Base-by-base conservation (phyloP, 768 basidiomycete genomes). In the button mushroom (Agaricus bisporus) region DNA sequence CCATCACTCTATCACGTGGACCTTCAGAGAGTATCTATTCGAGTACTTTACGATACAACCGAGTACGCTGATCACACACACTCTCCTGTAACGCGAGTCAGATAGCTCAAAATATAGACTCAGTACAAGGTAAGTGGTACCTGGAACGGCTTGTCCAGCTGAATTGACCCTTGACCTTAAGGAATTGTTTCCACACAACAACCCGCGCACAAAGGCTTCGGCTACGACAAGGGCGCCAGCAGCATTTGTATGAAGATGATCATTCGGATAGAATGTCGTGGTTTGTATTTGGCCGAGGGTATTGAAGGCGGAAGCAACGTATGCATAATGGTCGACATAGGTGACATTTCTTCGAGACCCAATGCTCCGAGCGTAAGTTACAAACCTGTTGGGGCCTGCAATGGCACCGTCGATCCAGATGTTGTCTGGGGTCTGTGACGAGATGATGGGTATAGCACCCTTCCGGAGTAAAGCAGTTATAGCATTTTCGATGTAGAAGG, bases 361-460 rank as follows among this genome's bases (percentile, higher is more conserved):
- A 32, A 68, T 68, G 1, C 65, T 64, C 51, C 72, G 61, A 9
- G 76, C 74, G 59, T 78, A 79, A 5, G 61, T 67, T 11, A 77
- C 75, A 56, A 78, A 79, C 17, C 77, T 67, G 9, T 71, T 65
- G 15, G 65, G 63, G 14, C 71, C 62, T 15, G 59, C 58, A 25
- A 74, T 70, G 38, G 62, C 59, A 22, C 61, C 63, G 41, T 68
- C 67, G 3, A 61, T 49, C 74, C 74, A 80, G 22, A 68, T 68
- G 58, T 80, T 74, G 58, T 71, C 65, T 5, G 78, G 77, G 4
- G 78, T 79, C 55, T 74, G 74, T 6, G 75, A 73, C 15, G 74
- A 74, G 10, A 79, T 64, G 54, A 80, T 77, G 17, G 72, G 69
- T 28, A 69, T 74, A 32, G 71, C 76, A 11, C 78, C 77, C 59